Base-by-base conservation (phyloP, 768 basidiomycete genomes). In the Brasilioporus rufonigricans region DNA sequence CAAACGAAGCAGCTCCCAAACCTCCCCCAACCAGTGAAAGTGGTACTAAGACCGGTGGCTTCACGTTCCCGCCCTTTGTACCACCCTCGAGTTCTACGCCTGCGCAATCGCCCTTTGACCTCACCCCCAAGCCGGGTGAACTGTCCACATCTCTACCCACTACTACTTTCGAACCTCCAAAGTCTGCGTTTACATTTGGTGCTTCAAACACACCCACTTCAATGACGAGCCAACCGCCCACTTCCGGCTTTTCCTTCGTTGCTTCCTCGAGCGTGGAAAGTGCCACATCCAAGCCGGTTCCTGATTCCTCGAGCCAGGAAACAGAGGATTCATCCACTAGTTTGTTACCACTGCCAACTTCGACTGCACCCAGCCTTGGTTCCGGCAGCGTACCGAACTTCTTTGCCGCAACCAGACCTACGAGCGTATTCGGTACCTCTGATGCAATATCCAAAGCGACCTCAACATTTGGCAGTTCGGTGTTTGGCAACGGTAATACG, bases 171-270 rank as follows among this genome's bases (percentile, higher is more conserved):
- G 65, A 61, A 45, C 57, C 61, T 31, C 61, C 68, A 18, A 73
- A 74, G 55, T 64, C 73, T 23, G 48, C 64, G 2, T 72, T 73
- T 45, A 23, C 65, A 33, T 69, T 69, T 38, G 57, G 60, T 36
- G 23, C 55, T 29, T 52, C 65, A 21, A 52, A 29, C 26, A 52
- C 53, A 23, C 13, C 45, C 9, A 11, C 44, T 48, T 38, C 51
- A 45, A 59, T 38, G 10, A 45, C 61, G 4, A 52, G 32, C 35
- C 39, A 41, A 10, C 54, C 50, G 14, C 53, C 61, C 39, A 32
- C 60, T 10, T 49, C 62, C 9, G 35, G 61, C 9, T 70, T 73
- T 48, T 52, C 58, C 18, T 56, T 68, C 31, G 35, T 41, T 26
- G 19, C 48, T 35, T 14, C 62, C 11, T 50, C 57, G 33, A 50